Base-by-base conservation (phyloP, 129 eudicot species). In the Lactuca sativa region DNA sequence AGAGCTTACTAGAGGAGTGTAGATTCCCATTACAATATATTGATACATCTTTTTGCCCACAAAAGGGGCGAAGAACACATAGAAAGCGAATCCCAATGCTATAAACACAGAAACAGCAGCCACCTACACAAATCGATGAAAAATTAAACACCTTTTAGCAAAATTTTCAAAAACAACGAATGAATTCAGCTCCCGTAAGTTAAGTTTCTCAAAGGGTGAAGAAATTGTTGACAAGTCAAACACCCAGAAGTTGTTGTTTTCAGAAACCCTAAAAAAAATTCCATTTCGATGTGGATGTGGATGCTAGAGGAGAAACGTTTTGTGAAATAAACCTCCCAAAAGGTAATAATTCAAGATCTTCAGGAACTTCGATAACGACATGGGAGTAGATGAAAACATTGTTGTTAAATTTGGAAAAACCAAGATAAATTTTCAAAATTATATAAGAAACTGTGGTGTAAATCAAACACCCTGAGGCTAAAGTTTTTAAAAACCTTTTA, bases 61-160 rank as follows among this genome's bases (percentile, higher is more conserved):
- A 79, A 92, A 92, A 74, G 98, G 98, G 4, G 98, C 98, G 85
- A 92, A 92, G 96, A 92, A 92, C 61, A 92, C 98, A 85, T 92
- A 92, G 80, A 86, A 92, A 73, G 90, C 96, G 81, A 92, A 86
- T n/a, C 98, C 98, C 88, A 92, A 75, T 77, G 98, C 98, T 78
- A 92, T 76, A 83, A 92, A 92, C 43, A 92, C 95, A 51, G 98
- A 86, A 60, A 92, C 96, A 68, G 98, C 98, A 36, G 89, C 98
- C 62, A 92, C 95, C 98, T 92, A 82, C 80, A 78, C 55, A 78
- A 38, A 66, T 36, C 69, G 31, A 63, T 43, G 37, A 1, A 25
- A 25, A 25, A 25, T 25, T 25, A 25, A 25, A 25, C 30, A 25
- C 30, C 30, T 25, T 25, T 25, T 25, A 25, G 30, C 30, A 25